Evolutionary conservation across 345 rosid genomes (phyloP).

Genomic region (Pugionium dolabratum): DNA sequence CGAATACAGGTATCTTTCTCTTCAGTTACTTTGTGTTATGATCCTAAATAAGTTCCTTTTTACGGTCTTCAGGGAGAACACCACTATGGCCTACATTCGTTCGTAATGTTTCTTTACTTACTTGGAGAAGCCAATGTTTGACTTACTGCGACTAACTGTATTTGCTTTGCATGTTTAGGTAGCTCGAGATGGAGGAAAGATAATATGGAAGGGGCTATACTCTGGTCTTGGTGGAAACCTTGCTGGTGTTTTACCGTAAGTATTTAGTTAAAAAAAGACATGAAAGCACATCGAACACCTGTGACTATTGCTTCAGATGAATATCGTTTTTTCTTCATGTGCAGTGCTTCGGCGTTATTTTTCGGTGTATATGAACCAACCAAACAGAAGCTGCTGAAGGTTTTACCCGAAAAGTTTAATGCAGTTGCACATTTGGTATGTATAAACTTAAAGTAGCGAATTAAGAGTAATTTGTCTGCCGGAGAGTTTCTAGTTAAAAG

Average conservation of each 20-base stretch:
- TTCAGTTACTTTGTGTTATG: background rate
- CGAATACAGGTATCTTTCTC: conserved; percentile 61
- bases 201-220: conserved; percentile 67
- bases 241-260: conserved; percentile 86
- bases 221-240: conserved; percentile 88
- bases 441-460: background rate
- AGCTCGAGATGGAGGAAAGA: conserved; percentile 69
- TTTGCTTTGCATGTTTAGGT: conserved; percentile 44
- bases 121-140: background rate
- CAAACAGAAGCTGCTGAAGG: conserved; percentile 57
- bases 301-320: conserved; percentile 18
- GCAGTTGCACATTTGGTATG: conserved; percentile 68
- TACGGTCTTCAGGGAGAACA: background rate
- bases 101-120: conserved; percentile 6
- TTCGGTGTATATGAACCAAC: conserved; percentile 72
- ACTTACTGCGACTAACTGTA: background rate
- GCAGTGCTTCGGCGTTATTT: conserved; percentile 70
- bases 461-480: background rate
- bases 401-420: conserved; percentile 57
- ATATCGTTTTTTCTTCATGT: conserved; percentile 16
- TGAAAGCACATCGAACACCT: background rate
- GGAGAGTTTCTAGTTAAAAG: background rate
- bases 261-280: conserved; percentile 19
- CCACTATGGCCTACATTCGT: background rate
- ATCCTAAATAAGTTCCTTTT: background rate